Percentiles rank a stretch among this genome's conserved stretches.
phyloP scores from a whole-genome alignment of 1,284 basidiomycete species.

The Ganoderma sinense region DNA sequence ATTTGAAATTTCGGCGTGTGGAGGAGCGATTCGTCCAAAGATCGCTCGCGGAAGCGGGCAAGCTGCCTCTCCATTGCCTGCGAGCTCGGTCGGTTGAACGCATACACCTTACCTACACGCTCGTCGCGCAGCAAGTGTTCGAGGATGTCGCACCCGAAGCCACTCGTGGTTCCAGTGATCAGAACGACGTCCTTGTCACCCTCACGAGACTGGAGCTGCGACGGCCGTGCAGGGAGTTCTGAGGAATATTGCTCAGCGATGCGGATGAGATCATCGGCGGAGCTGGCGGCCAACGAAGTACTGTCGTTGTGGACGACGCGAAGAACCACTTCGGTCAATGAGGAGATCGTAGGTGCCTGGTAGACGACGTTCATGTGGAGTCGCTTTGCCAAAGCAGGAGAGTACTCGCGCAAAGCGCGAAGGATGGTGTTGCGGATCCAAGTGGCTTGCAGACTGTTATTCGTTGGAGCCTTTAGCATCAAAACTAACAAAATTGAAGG shows the following conservation, averaged over 20 bases:
- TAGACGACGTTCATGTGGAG: slow-evolving; percentile 46
- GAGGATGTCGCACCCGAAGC: slow-evolving; percentile 32
- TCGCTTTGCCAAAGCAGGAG: slow-evolving; percentile 19
- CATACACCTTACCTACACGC: slow-evolving; percentile 30
- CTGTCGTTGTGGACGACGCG: slow-evolving; percentile 20
- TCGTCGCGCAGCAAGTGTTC: slow-evolving; percentile 25
- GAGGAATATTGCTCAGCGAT: slow-evolving; percentile 23
- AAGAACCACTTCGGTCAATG: slow-evolving; percentile 37
- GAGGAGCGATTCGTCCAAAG: slow-evolving; percentile 38
- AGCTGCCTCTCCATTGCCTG: slow-evolving; percentile 14
- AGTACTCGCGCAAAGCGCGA: slow-evolving; percentile 34
- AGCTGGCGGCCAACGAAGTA: slow-evolving; percentile 8
- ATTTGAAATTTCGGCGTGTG: slow-evolving; percentile 40
- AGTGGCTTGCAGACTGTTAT: slow-evolving; percentile 41
- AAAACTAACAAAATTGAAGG: background rate
- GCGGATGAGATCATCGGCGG: slow-evolving; percentile 18
- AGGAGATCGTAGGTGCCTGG: slow-evolving; percentile 42
- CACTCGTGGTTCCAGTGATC: slow-evolving; percentile 37
- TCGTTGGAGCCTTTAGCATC: background rate
- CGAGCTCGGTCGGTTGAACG: slow-evolving; percentile 28
- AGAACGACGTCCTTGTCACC: slow-evolving; percentile 31
- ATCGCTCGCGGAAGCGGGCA: slow-evolving; percentile 39
- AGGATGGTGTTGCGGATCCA: slow-evolving; percentile 45
- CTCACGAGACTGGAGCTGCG: slow-evolving; percentile 3
- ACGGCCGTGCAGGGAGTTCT: slow-evolving; percentile 15